These are phyloP conservation scores for Fonsecaea nubica DNA, from an alignment of 2,329 filamentous ascomycete genomes.

Conservation along the genomic window DNA sequence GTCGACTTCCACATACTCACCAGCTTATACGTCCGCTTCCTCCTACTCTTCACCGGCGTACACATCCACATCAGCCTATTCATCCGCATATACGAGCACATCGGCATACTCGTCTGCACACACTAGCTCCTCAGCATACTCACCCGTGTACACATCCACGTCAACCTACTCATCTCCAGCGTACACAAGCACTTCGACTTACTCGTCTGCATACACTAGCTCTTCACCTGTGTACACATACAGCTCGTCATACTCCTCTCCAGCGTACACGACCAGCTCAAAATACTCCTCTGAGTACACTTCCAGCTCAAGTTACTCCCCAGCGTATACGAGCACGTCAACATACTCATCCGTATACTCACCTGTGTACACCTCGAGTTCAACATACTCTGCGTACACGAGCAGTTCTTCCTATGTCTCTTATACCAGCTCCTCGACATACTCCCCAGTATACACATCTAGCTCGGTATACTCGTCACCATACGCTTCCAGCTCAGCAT, in stretches of 20 bases:
- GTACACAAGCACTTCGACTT: background rate
- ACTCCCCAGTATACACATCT: background rate
- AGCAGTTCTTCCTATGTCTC: background rate
- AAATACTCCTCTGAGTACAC: slow-evolving; percentile 8
- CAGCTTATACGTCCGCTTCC: background rate
- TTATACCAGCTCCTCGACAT: background rate
- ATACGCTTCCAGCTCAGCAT: background rate
- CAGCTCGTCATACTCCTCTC: background rate
- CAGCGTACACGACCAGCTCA: background rate
- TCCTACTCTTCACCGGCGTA: background rate
- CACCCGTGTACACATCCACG: background rate
- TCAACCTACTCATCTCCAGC: slow-evolving; percentile 3
- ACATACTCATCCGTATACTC: background rate
- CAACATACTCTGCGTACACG: slow-evolving; percentile 4
- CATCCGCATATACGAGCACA: too few species aligned
- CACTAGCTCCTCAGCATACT: background rate
- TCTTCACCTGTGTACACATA: background rate
- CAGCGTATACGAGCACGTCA: slow-evolving; percentile 7
- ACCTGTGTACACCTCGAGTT: background rate
- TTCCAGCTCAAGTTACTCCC: slow-evolving; percentile 1
- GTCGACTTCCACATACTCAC: slow-evolving; percentile 1
- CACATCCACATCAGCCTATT: slow-evolving; percentile 1
- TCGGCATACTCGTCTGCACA: background rate
- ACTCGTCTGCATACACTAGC: too few species aligned
- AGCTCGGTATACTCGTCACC: slow-evolving; percentile 1